Percentiles rank a stretch among this genome's conserved stretches.
Conservation (phyloP, 805 yeast genomes). For the Nakazawaea ernobii region DNA sequence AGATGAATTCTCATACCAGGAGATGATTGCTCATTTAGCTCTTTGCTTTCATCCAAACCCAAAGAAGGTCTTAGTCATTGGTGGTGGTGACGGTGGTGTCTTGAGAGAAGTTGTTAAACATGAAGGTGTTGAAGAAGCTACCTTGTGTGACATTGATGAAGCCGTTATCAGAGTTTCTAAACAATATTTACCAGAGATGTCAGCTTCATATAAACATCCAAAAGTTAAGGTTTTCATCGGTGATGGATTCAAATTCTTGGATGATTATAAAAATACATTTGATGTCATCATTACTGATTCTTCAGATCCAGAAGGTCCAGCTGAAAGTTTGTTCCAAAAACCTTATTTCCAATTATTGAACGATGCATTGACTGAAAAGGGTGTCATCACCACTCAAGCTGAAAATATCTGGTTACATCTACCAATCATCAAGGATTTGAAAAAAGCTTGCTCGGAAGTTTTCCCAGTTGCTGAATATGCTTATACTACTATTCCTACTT, state of each 20-base stretch:
- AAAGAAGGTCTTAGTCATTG: constrained; percentile 87
- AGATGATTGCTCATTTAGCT: constrained; percentile 95
- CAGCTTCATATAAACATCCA: constrained; percentile 79
- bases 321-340: constrained; percentile 78
- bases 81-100: constrained; percentile 99
- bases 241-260: constrained; percentile 95
- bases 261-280: constrained; percentile 75
- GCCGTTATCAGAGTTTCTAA: constrained; percentile 84
- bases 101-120: constrained; percentile 92
- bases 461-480: constrained; percentile 60
- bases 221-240: constrained; percentile 88
- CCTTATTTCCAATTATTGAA: constrained; percentile 66
- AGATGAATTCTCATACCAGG: constrained; percentile 97
- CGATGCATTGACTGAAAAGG: constrained; percentile 55
- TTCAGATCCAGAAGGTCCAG: constrained; percentile 89
- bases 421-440: constrained; percentile 41
- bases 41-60: constrained; percentile 93
- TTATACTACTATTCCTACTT: constrained; percentile 81
- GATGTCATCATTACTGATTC: constrained; percentile 97
- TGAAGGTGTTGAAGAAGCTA: constrained; percentile 77
- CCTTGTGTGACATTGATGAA: constrained; percentile 93
- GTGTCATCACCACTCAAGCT: constrained; percentile 77
- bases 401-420: constrained; percentile 77
- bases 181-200: constrained; percentile 81
- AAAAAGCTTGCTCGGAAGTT: constrained; percentile 43